These are phyloP conservation scores for Aureobasidium namibiae DNA, from an alignment of 2,329 filamentous ascomycete genomes.

Conservation along the genomic window DNA sequence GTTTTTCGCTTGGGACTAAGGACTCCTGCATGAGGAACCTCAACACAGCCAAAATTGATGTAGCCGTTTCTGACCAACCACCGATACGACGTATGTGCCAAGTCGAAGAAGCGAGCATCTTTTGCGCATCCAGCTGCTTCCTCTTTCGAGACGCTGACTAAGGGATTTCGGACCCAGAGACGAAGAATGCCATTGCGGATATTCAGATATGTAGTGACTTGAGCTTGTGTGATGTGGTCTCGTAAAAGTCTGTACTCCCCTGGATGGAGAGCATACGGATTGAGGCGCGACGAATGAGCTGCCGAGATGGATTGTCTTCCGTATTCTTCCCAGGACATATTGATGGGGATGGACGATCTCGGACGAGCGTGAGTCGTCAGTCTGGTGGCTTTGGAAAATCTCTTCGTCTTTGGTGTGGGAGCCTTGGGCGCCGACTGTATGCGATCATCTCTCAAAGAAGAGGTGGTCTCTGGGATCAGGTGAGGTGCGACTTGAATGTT, in stretches of 20 bases:
- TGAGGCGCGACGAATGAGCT: constrained; percentile 80
- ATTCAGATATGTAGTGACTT: constrained; percentile 93
- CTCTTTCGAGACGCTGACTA: constrained; percentile 69
- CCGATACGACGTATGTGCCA: constrained; percentile 80
- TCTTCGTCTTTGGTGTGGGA: constrained; percentile 2
- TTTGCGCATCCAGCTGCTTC: constrained; percentile 87
- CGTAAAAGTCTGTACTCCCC: constrained; percentile 76
- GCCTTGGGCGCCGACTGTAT: constrained; percentile 3
- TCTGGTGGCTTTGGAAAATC: constrained; percentile 6
- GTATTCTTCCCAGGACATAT: constrained; percentile 66
- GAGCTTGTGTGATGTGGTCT: constrained; percentile 72
- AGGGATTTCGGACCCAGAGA: constrained; percentile 80
- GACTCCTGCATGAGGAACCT: constrained; percentile 43
- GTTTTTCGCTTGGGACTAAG: constrained; percentile 20
- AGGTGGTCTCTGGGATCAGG: background rate
- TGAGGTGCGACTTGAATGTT: background rate
- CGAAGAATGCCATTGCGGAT: constrained; percentile 90
- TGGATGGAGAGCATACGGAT: constrained; percentile 78
- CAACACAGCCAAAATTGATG: constrained; percentile 91
- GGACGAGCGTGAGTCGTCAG: constrained; percentile 20
- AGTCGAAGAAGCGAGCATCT: constrained; percentile 79
- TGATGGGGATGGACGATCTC: constrained; percentile 68
- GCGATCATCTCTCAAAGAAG: background rate
- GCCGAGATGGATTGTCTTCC: constrained; percentile 86
- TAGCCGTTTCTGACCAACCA: constrained; percentile 88